These are phyloP conservation scores for Lophiostoma macrostomum DNA, from an alignment of 495 filamentous ascomycete genomes.

Conservation along the genomic window DNA sequence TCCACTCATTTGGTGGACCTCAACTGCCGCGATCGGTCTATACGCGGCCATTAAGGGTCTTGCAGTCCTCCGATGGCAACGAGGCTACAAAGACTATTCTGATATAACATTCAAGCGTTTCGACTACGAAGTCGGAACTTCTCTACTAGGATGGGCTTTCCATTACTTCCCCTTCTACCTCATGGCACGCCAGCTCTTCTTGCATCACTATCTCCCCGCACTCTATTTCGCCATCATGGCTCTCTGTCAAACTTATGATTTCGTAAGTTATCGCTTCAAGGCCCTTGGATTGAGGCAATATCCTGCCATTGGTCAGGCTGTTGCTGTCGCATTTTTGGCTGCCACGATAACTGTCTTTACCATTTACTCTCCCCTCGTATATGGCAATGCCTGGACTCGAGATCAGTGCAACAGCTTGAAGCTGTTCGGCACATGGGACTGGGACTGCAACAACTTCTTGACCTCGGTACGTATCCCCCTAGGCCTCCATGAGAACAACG, in stretches of 20 bases:
- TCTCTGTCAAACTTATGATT: conserved; percentile 86
- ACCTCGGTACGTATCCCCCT: conserved; percentile 63
- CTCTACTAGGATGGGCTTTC: conserved; percentile 88
- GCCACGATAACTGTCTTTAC: conserved; percentile 73
- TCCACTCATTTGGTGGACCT: conserved; percentile 91
- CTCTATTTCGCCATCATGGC: conserved; percentile 91
- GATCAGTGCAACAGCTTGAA: conserved; percentile 80
- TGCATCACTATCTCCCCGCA: conserved; percentile 96
- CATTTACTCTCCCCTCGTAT: conserved; percentile 81
- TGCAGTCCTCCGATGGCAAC: conserved; percentile 89
- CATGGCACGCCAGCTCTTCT: conserved; percentile 95
- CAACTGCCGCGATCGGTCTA: conserved; percentile 72
- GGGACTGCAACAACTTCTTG: conserved; percentile 92
- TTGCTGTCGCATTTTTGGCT: conserved; percentile 67
- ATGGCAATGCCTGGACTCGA: conserved; percentile 93
- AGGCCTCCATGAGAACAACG: neutral
- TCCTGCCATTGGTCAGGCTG: conserved; percentile 67
- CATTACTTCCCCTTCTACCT: conserved; percentile 98
- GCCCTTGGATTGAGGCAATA: conserved; percentile 65
- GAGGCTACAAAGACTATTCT: conserved; percentile 81
- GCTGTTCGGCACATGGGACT: conserved; percentile 87
- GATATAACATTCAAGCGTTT: conserved; percentile 84
- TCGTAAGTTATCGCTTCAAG: conserved; percentile 64
- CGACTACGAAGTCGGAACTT: conserved; percentile 91
- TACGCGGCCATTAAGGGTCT: conserved; percentile 84